A percentile compares a stretch with the other conserved stretches of the same genome.
These are phyloP conservation scores for Zygnema cylindricum DNA, from an alignment of 139 green algal genomes.

Conservation along the genomic window DNA sequence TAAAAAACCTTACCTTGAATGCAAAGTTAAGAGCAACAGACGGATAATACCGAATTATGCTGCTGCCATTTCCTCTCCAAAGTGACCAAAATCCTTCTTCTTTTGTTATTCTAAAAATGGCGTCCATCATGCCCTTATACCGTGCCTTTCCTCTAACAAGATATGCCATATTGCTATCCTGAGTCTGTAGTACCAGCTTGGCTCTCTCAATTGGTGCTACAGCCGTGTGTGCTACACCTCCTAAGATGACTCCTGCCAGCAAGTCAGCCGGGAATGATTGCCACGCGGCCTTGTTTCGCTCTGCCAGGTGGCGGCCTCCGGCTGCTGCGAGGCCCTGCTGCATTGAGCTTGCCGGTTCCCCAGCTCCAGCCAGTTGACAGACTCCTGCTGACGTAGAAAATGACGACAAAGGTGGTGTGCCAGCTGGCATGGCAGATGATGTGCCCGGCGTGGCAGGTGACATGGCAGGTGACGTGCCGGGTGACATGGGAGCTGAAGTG, in stretches of 20 bases:
- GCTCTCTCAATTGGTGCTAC: conserved; percentile 96
- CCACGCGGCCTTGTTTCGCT: conserved; percentile 7
- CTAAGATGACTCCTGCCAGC: conserved; percentile 75
- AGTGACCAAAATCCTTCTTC: conserved; percentile 92
- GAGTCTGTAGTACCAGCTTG: conserved; percentile 96
- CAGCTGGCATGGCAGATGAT: too few relatives aligned
- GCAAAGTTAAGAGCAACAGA: conserved; percentile 98
- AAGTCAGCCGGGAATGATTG: conserved; percentile 80
- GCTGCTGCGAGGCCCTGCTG: background rate
- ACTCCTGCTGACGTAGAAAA: too few relatives aligned
- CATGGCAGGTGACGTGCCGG: too few relatives aligned
- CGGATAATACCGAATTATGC: conserved; percentile 95
- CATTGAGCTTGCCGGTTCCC: background rate
- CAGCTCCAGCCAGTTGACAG: background rate
- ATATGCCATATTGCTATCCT: conserved; percentile 54
- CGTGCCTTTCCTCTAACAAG: conserved; percentile 13
- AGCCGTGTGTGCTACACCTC: conserved; percentile 91
- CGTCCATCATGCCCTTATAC: conserved; percentile 82
- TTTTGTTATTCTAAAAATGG: conserved; percentile 84
- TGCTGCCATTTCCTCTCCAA: conserved; percentile 97
- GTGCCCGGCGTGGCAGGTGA: too few relatives aligned
- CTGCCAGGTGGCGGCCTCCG: background rate
- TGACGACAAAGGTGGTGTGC: too few relatives aligned
- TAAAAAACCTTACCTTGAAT: conserved; percentile 99
- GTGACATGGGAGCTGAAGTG: too few relatives aligned